Conservation (phyloP, 2,329 filamentous ascomycete genomes). For the Monosporascus sp. region DNA sequence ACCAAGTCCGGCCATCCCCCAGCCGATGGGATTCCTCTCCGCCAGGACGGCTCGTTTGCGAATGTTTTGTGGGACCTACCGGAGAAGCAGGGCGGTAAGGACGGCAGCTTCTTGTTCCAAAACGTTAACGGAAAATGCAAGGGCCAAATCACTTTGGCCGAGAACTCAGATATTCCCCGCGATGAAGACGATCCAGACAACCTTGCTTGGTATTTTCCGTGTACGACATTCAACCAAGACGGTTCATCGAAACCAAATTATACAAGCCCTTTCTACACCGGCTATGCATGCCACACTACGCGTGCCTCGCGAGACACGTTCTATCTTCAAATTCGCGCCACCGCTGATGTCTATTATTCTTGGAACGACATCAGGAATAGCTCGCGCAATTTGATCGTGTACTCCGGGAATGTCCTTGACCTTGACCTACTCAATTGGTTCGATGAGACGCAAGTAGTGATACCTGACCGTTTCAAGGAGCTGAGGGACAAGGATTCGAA, state of each 20-base stretch:
- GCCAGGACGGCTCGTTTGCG: constrained; percentile 43
- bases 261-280: constrained; percentile 70
- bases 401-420: constrained; percentile 90
- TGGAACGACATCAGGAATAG: constrained; percentile 91
- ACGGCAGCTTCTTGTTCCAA: constrained; percentile 96
- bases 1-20: constrained; percentile 70
- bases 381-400: constrained; percentile 86
- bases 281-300: constrained; percentile 86
- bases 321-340: constrained; percentile 60
- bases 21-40: constrained; percentile 68
- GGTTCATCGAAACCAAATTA: constrained; percentile 74
- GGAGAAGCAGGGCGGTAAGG: constrained; percentile 76
- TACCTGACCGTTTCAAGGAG: constrained; percentile 73
- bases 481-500: constrained; percentile 62
- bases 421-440: constrained; percentile 87
- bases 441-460: constrained; percentile 71
- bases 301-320: constrained; percentile 63
- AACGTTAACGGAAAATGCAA: constrained; percentile 98
- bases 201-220: constrained; percentile 96
- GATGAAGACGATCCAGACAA: constrained; percentile 57
- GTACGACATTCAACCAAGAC: constrained; percentile 86
- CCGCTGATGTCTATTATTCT: constrained; percentile 90
- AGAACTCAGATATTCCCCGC: constrained; percentile 72
- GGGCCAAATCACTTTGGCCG: constrained; percentile 69
- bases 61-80: constrained; percentile 88